Base-by-base conservation (phyloP, 441 rosid genomes). In the Pelargonium cotyledonis region DNA sequence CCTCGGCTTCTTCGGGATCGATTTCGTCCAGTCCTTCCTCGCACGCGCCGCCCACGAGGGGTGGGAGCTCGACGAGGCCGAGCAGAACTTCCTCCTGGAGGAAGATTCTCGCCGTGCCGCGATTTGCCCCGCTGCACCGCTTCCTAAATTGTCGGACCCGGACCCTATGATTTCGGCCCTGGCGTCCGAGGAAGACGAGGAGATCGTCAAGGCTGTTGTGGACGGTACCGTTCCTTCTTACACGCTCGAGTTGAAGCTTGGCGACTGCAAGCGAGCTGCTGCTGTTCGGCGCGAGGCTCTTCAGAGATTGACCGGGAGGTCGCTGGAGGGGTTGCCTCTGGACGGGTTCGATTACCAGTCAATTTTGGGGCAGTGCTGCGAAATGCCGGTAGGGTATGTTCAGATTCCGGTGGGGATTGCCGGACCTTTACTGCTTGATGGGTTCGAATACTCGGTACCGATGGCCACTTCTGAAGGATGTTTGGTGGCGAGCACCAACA, bases 381-480 rank as follows among this genome's bases (percentile, higher is more conserved):
- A 92, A 82, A 89, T 89, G 97, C 96, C 98, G 6, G 88, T 90
- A 0, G 98, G 98, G 0, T 89, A 90, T 47, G 85, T 90, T 60
- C 97, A 90, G 90, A 84, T 92, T 46, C 97, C 98, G 0, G 94
- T 92, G 61, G 97, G 98, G 44, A 79, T 90, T 1, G 92, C 91
- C 0, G 97, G 98, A 31, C 96, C 97, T 0, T 74, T 92, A 75
- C 53, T 86, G 78, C 87, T 90, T 0, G 89, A 92, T 67, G 97
- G 96, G 23, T 67, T 8, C 5, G 92, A 89, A 84, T 86, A 82
- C 74, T 75, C 82, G 29, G 84, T 92, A 61, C 98, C 98, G 18
- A 90, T 90, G 97, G 98, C 96, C 5, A 92, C 97, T 1, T 89
- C 98, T 0, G 97, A 92, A 75, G 98, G 98, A 0, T 87, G 92